Percentiles rank a stretch among this genome's conserved stretches.
Conservation (phyloP, 2,329 filamentous ascomycete species). For the Colletotrichum musicola region DNA sequence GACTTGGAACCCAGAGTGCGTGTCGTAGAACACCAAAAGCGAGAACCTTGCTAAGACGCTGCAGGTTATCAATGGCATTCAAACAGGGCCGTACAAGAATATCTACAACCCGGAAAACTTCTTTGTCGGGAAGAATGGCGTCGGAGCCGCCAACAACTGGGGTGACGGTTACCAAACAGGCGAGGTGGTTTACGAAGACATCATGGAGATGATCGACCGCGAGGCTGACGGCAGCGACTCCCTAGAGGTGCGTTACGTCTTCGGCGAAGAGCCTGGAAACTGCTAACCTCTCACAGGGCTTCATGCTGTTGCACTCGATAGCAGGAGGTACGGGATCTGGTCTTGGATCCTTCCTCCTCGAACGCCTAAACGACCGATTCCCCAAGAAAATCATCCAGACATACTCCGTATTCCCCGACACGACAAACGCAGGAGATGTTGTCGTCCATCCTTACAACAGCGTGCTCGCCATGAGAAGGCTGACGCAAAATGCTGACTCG, state of each 20-base stretch:
- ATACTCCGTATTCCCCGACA: conserved; percentile 98
- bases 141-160: conserved; percentile 98
- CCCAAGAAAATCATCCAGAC: conserved; percentile 99
- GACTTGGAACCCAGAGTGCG: conserved; percentile 91
- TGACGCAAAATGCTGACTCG: conserved; percentile 97
- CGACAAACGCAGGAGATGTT: conserved; percentile 86
- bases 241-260: conserved; percentile 73
- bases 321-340: conserved; percentile 96
- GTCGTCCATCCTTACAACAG: conserved; percentile 99
- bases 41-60: not conserved
- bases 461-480: conserved; percentile 86
- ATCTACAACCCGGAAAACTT: conserved; percentile 99
- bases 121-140: conserved; percentile 93
- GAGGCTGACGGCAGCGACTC: conserved; percentile 98
- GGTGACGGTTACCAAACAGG: conserved; percentile 95
- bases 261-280: not conserved
- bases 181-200: conserved; percentile 92
- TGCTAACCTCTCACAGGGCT: conserved; percentile 70
- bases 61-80: conserved; percentile 88
- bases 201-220: conserved; percentile 99
- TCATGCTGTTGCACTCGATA: conserved; percentile 99
- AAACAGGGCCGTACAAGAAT: conserved; percentile 94
- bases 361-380: conserved; percentile 95
- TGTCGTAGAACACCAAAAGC: conserved; percentile 3
- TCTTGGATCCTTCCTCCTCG: conserved; percentile 93